Base-by-base conservation (phyloP, 768 basidiomycete species). In the Suillus placidus region DNA sequence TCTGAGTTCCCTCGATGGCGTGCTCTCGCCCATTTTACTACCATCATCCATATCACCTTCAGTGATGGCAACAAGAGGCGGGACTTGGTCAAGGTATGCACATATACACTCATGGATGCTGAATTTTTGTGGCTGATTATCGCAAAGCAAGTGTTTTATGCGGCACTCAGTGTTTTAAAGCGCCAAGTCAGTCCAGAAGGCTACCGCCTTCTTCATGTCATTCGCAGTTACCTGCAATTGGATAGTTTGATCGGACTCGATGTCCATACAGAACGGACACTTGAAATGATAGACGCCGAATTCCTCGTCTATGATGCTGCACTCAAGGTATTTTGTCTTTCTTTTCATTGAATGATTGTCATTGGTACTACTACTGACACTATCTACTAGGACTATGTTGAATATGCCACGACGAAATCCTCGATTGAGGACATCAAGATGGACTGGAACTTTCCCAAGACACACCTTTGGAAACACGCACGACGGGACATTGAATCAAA, bases 31-130 rank as follows among this genome's bases (percentile, higher is more conserved):
- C 79, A 78, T 54, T 81, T 82, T 57, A 20, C 63, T 0, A 37
- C 66, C 0, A 47, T 79, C 6, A 66, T 71, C 20, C 65, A 71
- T 6, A 64, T 77, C 2, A 65, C 74, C 3, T 81, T 79, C 67
- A 69, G 66, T 6, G 78, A 82, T 68, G 79, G 75, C 2, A 68
- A 70, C 16, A 82, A 82, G 63, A 73, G 71, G 60, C 70, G 75
- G 40, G 79, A 82, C 60, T 71, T 81, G 4, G 66, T 72, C 13
- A 79, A 76, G 72, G 78, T 81, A 65, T 42, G 37, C 66, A 49
- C 38, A 32, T 42, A 56, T 16, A 26, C n/a, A 58, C 6, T 10
- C n/a, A 23, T 34, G 0, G 13, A 18, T 14, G 12, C 6, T n/a
- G n/a, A n/a, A 18, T 52, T 35, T 60, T 45, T 61, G 47, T 42